phyloP scores from a whole-genome alignment of 2,329 filamentous ascomycete genomes.

The Phoma sp. region DNA sequence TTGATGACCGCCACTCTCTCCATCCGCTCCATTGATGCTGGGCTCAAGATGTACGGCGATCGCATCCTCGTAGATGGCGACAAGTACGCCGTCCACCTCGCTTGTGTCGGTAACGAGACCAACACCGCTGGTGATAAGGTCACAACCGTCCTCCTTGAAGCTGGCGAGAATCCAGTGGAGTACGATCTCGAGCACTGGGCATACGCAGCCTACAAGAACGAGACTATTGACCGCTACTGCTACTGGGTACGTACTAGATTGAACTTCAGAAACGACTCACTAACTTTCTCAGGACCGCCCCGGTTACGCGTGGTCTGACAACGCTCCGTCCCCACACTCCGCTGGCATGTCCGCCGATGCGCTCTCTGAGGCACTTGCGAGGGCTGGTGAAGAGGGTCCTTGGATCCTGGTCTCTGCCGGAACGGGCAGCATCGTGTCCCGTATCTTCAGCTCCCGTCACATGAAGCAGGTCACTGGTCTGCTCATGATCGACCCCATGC shows the following conservation, averaged over 20 bases:
- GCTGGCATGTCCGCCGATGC: conserved; percentile 92
- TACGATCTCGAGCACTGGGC: conserved; percentile 81
- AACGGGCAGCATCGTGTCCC: conserved; percentile 84
- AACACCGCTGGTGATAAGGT: conserved; percentile 61
- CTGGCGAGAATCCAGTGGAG: conserved; percentile 80
- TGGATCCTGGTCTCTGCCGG: conserved; percentile 89
- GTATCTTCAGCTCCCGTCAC: conserved; percentile 89
- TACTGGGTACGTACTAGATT: conserved; percentile 63
- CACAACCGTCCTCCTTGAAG: conserved; percentile 88
- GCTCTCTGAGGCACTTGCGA: conserved; percentile 82
- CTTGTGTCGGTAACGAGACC: conserved; percentile 76
- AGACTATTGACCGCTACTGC: conserved; percentile 87
- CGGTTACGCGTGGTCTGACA: conserved; percentile 86
- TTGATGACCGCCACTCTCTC: conserved; percentile 81
- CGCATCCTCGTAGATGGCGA: conserved; percentile 80
- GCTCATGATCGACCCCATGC: conserved; percentile 84
- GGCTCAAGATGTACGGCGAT: conserved; percentile 74
- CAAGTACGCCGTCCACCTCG: conserved; percentile 87
- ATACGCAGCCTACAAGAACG: conserved; percentile 75
- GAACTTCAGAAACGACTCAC: neutral
- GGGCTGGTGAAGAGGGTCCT: conserved; percentile 81
- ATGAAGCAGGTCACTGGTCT: conserved; percentile 76
- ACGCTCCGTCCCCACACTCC: conserved; percentile 90
- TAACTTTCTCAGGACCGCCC: conserved; percentile 70
- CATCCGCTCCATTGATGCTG: conserved; percentile 79